These are phyloP conservation scores for Amaranthus hypochondriacus DNA, from an alignment of 148 eudicot genomes.

Conservation along the genomic window DNA sequence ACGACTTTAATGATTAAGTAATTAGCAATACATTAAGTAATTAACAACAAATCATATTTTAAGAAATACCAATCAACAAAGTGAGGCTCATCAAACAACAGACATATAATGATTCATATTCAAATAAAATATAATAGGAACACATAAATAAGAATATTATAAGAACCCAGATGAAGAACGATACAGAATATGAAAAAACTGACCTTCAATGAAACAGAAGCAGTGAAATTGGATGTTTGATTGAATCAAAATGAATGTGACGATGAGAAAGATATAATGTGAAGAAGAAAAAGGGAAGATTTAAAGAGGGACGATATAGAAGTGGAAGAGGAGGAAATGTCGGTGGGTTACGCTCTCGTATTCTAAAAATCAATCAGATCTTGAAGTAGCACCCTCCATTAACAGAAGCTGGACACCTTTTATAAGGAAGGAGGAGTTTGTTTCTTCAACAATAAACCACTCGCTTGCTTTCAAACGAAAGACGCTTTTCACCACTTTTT, in stretches of 20 bases:
- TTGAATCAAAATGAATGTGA: not conserved
- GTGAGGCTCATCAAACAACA: no score
- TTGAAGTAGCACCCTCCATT: not conserved
- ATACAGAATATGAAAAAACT: not conserved
- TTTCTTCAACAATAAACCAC: slow-evolving; percentile 15
- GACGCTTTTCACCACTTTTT: not conserved
- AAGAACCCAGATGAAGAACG: not conserved
- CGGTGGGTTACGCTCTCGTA: slow-evolving; percentile 19
- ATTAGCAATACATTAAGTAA: no score
- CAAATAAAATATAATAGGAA: no score
- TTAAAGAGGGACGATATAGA: not conserved
- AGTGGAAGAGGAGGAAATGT: slow-evolving; percentile 11
- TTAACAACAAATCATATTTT: no score
- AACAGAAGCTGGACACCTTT: not conserved
- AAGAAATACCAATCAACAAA: no score
- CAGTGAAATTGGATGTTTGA: slow-evolving; percentile 1
- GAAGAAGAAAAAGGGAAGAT: not conserved
- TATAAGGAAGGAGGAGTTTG: not conserved
- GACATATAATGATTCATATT: no score
- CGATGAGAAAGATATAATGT: not conserved
- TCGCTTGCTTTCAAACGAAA: not conserved
- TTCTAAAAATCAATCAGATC: slow-evolving; percentile 8
- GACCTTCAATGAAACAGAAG: not conserved
- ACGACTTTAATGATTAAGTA: no score
- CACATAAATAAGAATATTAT: not conserved